phyloP scores from a whole-genome alignment of 768 basidiomycete species.

The Podaxis mareebaensis region DNA sequence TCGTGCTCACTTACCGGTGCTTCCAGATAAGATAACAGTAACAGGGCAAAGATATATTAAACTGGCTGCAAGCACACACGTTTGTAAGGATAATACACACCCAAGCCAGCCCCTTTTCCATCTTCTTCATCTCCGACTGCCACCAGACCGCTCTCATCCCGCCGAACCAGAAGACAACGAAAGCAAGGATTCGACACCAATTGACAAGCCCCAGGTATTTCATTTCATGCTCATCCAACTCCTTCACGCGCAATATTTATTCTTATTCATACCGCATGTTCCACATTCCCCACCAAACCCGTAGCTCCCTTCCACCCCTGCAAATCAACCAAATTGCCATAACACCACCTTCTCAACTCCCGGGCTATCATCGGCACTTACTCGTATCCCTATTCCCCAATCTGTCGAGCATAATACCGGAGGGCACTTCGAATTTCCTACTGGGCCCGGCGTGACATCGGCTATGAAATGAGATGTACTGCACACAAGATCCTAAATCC shows the following conservation, averaged over 20 bases:
- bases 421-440: neutral
- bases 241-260: too few relatives aligned
- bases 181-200: neutral
- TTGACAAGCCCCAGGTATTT: constrained; percentile 1
- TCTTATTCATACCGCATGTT: neutral
- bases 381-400: neutral
- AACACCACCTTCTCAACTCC: neutral
- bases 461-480: neutral
- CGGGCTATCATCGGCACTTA: constrained; percentile 4
- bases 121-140: neutral
- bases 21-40: constrained; percentile 8
- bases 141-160: neutral
- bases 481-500: neutral
- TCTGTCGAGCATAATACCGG: neutral
- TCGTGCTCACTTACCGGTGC: neutral
- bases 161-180: neutral
- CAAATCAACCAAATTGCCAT: neutral
- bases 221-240: neutral
- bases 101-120: neutral
- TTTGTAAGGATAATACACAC: neutral
- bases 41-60: neutral
- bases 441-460: neutral
- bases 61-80: neutral
- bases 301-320: neutral
- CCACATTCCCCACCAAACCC: neutral